Percentiles rank a stretch among this genome's conserved stretches.
phyloP scores from a whole-genome alignment of 2,329 filamentous ascomycete species.

The Alternaria sp. region DNA sequence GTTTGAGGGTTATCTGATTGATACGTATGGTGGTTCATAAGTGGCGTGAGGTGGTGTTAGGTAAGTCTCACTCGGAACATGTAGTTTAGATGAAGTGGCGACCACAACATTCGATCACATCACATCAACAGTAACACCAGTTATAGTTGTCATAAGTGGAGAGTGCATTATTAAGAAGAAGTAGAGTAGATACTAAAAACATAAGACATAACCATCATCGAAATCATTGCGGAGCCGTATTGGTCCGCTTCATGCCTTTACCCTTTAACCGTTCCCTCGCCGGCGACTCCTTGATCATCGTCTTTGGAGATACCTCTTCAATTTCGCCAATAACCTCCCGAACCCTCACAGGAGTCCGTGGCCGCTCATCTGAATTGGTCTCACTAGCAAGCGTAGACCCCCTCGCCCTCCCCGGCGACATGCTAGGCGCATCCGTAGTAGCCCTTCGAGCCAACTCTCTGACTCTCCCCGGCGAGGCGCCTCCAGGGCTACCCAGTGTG shows the following conservation, averaged over 20 bases:
- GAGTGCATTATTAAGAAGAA: constrained; percentile 14
- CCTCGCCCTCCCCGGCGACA: constrained; percentile 1
- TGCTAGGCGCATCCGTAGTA: constrained; percentile 6
- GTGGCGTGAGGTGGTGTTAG: neutral
- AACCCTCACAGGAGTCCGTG: constrained; percentile 6
- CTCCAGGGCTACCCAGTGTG: constrained; percentile 1
- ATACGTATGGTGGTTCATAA: constrained; percentile 3
- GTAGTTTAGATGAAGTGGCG: no score
- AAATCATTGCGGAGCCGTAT: constrained; percentile 7
- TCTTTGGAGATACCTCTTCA: constrained; percentile 8
- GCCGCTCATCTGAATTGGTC: neutral
- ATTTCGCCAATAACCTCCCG: constrained; percentile 2
- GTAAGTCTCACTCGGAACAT: neutral
- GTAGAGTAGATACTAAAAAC: constrained; percentile 2
- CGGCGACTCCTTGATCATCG: constrained; percentile 5
- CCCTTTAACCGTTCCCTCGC: constrained; percentile 13
- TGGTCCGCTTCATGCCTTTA: constrained; percentile 15
- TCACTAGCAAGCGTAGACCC: constrained; percentile 3
- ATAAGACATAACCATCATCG: constrained; percentile 3
- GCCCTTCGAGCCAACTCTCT: constrained; percentile 9
- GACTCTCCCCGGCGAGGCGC: constrained; percentile 10
- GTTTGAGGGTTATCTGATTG: constrained; percentile 11
- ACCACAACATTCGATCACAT: neutral
- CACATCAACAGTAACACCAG: neutral
- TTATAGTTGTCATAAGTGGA: constrained; percentile 3